phyloP scores from a whole-genome alignment of 2,329 filamentous ascomycete species.

The Colletotrichum limetticola region DNA sequence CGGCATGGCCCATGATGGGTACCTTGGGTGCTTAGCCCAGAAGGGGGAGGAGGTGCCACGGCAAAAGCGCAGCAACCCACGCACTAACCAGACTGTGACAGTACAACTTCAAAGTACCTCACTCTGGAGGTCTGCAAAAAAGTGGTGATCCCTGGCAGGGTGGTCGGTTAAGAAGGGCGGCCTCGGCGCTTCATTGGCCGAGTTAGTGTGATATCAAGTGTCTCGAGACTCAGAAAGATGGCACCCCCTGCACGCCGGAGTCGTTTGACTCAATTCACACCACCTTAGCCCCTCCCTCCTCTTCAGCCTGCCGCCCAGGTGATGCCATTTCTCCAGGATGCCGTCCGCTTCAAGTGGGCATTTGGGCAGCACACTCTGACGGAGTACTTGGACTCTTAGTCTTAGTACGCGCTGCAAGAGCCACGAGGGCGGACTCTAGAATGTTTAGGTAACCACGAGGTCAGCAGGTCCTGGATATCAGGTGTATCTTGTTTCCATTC shows the following conservation, averaged over 20 bases:
- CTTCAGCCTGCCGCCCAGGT: constrained; percentile 30
- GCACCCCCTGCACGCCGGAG: constrained; percentile 21
- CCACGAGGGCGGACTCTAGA: background rate
- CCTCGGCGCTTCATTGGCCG: constrained; percentile 20
- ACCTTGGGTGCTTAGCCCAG: background rate
- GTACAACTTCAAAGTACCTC: too few relatives aligned
- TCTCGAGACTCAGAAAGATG: background rate
- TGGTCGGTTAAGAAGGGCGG: constrained; percentile 4
- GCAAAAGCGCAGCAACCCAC: constrained; percentile 10
- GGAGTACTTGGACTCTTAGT: background rate
- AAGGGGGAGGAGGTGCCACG: constrained; percentile 16
- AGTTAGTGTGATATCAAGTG: constrained; percentile 17
- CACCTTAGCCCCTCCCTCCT: constrained; percentile 9
- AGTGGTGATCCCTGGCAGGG: constrained; percentile 18
- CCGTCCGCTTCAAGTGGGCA: constrained; percentile 11
- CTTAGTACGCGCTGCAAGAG: background rate
- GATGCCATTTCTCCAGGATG: constrained; percentile 34
- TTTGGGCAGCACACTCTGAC: constrained; percentile 3
- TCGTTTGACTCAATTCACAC: constrained; percentile 28
- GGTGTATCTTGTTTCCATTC: too few relatives aligned
- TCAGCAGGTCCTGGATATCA: constrained; percentile 10
- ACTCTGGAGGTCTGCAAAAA: background rate
- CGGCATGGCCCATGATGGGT: background rate
- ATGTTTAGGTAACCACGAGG: background rate
- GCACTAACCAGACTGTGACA: background rate